Percentiles rank a stretch among this genome's conserved stretches.
phyloP scores from a whole-genome alignment of 352 stramenopile genomes.

The Phytophthora melonis region DNA sequence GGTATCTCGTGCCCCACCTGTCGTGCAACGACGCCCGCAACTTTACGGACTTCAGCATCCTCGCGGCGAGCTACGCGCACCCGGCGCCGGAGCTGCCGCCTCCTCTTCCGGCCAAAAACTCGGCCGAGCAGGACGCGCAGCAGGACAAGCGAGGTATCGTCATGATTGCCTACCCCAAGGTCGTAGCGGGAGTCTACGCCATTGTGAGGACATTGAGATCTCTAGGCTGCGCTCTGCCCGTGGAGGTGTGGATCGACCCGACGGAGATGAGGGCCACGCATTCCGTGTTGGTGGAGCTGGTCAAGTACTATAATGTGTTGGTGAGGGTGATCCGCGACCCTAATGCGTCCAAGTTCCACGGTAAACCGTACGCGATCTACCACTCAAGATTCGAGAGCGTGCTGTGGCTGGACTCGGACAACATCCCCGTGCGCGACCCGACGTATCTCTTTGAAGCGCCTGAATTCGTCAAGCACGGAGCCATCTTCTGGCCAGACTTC shows the following conservation, averaged over 20 bases:
- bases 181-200: constrained; percentile 73
- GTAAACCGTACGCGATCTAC: constrained; percentile 86
- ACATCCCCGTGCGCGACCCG: constrained; percentile 77
- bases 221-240: constrained; percentile 54
- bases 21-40: constrained; percentile 66
- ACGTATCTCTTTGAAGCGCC: constrained; percentile 83
- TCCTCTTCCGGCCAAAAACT: constrained; percentile 1
- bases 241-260: constrained; percentile 72
- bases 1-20: constrained; percentile 57
- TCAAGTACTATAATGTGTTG: constrained; percentile 60
- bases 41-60: constrained; percentile 80
- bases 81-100: constrained; percentile 30
- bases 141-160: constrained; percentile 56
- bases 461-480: constrained; percentile 68
- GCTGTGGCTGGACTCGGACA: constrained; percentile 86
- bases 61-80: constrained; percentile 54
- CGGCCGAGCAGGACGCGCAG: constrained; percentile 10
- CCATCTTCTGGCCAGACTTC: constrained; percentile 90
- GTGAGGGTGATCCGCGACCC: constrained; percentile 70
- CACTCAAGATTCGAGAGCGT: constrained; percentile 80
- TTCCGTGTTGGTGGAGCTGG: constrained; percentile 67
- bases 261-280: constrained; percentile 66
- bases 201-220: constrained; percentile 67
- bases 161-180: constrained; percentile 79
- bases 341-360: constrained; percentile 71